Evolutionary conservation across 495 filamentous ascomycete species (phyloP).

Genomic region (Apiosordaria backusii): DNA sequence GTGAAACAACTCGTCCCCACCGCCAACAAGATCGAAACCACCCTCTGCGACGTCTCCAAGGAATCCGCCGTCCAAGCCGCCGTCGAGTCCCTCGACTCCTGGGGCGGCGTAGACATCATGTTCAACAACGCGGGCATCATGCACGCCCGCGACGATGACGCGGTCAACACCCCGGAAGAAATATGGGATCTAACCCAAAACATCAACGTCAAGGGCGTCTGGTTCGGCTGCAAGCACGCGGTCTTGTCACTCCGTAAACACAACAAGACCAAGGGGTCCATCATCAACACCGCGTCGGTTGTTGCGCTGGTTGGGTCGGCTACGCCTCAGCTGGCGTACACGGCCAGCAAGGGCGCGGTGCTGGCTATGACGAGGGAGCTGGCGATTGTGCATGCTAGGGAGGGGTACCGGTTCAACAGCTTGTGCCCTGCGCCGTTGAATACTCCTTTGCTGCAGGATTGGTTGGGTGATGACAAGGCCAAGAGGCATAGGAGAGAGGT

Average conservation of each 20-base stretch:
- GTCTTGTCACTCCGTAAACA: conserved; percentile 76
- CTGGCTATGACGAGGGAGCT: conserved; percentile 79
- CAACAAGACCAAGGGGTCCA: conserved; percentile 69
- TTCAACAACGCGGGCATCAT: conserved; percentile 99
- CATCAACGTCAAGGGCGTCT: conserved; percentile 98
- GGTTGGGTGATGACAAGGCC: conserved; percentile 81
- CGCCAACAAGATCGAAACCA: conserved; percentile 57
- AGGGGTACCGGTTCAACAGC: conserved; percentile 83
- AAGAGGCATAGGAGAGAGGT: conserved; percentile 87
- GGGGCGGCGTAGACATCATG: conserved; percentile 92
- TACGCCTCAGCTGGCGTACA: conserved; percentile 95
- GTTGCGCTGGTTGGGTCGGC: conserved; percentile 89
- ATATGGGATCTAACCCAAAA: conserved; percentile 94
- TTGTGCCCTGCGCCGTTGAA: conserved; percentile 93
- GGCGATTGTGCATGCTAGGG: conserved; percentile 78
- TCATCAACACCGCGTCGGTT: conserved; percentile 95
- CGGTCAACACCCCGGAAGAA: conserved; percentile 75
- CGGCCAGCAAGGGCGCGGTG: conserved; percentile 91
- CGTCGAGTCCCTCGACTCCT: conserved; percentile 68
- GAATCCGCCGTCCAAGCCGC: conserved; percentile 69
- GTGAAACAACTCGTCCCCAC: conserved; percentile 67
- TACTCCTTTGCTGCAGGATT: conserved; percentile 83
- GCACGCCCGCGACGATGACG: conserved; percentile 85
- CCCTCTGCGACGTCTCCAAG: conserved; percentile 58
- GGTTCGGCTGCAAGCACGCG: conserved; percentile 94